Evolutionary conservation across 2,329 filamentous ascomycete genomes (phyloP).

Genomic region (Colletotrichum sp.): DNA sequence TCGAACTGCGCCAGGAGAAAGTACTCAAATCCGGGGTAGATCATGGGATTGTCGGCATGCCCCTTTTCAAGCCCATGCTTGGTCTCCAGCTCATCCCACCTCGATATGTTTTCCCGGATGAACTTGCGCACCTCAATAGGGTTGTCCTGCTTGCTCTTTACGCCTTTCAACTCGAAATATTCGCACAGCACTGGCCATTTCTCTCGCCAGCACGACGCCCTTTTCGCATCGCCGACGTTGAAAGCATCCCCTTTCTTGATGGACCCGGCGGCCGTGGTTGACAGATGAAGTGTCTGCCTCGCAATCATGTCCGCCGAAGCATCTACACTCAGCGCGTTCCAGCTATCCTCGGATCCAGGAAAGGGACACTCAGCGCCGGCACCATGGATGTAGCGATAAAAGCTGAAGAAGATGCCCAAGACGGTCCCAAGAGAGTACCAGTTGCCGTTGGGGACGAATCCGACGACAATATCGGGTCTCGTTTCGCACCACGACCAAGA

Average conservation of each 20-base stretch:
- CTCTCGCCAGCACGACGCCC: slow-evolving; percentile 24
- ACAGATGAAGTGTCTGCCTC: slow-evolving; percentile 26
- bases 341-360: slow-evolving; percentile 40
- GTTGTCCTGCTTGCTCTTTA: slow-evolving; percentile 28
- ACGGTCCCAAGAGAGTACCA: slow-evolving; percentile 33
- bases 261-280: slow-evolving; percentile 10
- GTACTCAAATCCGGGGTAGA: slow-evolving; percentile 42
- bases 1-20: slow-evolving; percentile 47
- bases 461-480: slow-evolving; percentile 38
- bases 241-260: slow-evolving; percentile 26
- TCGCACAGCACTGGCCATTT: slow-evolving; percentile 28
- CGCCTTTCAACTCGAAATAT: slow-evolving; percentile 27
- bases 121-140: slow-evolving; percentile 36
- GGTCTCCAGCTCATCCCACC: slow-evolving; percentile 35
- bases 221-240: slow-evolving; percentile 26
- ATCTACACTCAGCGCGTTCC: slow-evolving; percentile 41
- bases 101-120: slow-evolving; percentile 33
- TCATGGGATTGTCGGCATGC: slow-evolving; percentile 38
- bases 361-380: slow-evolving; percentile 40
- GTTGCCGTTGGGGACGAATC: slow-evolving; percentile 46
- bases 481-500: slow-evolving; percentile 45
- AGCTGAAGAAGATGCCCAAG: slow-evolving; percentile 32
- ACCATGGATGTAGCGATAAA: slow-evolving; percentile 41
- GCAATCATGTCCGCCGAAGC: slow-evolving; percentile 43
- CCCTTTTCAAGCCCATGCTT: slow-evolving; percentile 41